phyloP scores from a whole-genome alignment of 2,329 filamentous ascomycete species.

The Escovopsis sp. region DNA sequence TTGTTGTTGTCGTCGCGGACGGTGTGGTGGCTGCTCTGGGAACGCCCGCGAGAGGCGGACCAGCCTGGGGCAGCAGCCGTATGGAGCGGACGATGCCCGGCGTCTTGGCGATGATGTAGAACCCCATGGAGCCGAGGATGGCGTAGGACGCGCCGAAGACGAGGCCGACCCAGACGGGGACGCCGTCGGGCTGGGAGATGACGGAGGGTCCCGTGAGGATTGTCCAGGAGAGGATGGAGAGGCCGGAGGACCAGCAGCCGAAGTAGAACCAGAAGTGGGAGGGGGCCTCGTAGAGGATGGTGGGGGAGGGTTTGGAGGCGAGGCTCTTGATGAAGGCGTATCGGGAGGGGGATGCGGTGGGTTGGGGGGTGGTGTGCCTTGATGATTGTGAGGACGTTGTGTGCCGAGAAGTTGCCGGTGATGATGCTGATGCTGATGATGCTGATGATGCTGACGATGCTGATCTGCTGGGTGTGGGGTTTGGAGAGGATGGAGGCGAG shows the following conservation, averaged over 20 bases:
- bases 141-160: constrained; percentile 43
- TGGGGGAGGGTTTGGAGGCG: constrained; percentile 36
- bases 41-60: too few species aligned
- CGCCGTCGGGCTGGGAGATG: constrained; percentile 27
- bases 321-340: constrained; percentile 40
- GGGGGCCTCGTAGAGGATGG: constrained; percentile 48
- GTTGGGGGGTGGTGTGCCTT: constrained; percentile 7
- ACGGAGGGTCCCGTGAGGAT: constrained; percentile 18
- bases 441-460: constrained; percentile 5
- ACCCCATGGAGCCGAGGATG: constrained; percentile 43
- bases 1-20: too few species aligned
- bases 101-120: constrained; percentile 42
- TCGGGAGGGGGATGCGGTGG: constrained; percentile 11
- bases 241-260: constrained; percentile 40
- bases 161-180: constrained; percentile 40
- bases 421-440: constrained; percentile 3
- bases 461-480: constrained; percentile 1
- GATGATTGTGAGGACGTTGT: too few species aligned
- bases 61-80: constrained; percentile 39
- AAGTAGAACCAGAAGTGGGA: constrained; percentile 48
- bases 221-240: constrained; percentile 24
- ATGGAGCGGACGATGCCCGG: constrained; percentile 41
- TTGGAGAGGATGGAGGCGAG: constrained; percentile 8
- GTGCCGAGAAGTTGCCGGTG: too few species aligned
- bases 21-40: too few species aligned